A percentile compares a stretch with the other conserved stretches of the same genome.
Evolutionary conservation across 345 rosid species (phyloP).

Genomic region (Eucalyptus victrix): DNA sequence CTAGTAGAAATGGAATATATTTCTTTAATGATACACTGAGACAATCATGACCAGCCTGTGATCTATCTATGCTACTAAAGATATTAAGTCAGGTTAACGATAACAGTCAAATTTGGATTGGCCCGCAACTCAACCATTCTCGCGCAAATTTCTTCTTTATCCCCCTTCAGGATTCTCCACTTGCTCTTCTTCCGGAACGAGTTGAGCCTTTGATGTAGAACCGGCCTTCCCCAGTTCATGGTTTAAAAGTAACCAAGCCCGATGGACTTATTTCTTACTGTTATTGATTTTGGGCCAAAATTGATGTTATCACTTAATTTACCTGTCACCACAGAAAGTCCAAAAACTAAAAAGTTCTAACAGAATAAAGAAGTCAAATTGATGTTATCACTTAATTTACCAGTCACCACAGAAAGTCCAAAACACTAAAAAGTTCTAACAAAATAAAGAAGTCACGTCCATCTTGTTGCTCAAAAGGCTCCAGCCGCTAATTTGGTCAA

Average conservation of each 20-base stretch:
- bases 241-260: not conserved
- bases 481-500: not conserved
- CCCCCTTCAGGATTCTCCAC: too few species aligned
- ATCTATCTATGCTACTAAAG: not conserved
- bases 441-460: not conserved
- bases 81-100: not conserved
- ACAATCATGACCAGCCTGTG: not conserved
- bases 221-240: not conserved
- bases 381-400: not conserved
- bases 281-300: not conserved
- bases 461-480: not conserved
- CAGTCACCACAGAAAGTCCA: not conserved
- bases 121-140: not conserved
- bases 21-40: too few species aligned
- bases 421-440: not conserved
- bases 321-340: not conserved
- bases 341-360: too few species aligned
- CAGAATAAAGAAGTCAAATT: too few species aligned
- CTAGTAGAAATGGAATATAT: too few species aligned
- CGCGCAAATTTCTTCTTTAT: too few species aligned
- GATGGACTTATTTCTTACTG: not conserved
- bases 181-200: not conserved
- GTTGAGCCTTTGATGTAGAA: not conserved
- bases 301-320: not conserved
- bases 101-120: not conserved